Evolutionary conservation across 176 grass and related monocot species (phyloP), one percentile per base, ranked within the genome.

Genomic region (Musa troglodytarum): DNA sequence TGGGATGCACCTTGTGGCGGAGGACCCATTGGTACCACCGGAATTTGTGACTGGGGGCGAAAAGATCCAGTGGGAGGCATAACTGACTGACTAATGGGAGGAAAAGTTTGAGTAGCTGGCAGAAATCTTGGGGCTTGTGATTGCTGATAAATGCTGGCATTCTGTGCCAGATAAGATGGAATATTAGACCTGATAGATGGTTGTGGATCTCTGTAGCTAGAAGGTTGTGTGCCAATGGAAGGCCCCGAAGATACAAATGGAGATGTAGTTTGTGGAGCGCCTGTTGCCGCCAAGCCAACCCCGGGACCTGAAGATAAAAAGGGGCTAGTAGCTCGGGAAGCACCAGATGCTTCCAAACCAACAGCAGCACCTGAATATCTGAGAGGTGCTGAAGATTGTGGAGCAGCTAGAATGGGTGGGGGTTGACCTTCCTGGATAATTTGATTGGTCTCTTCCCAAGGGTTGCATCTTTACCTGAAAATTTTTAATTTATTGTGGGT

Each of bases 21-120:
- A 19, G 87, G 72, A 10, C 74, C 79, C 74, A 89, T 79, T 19
- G 76, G 73, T 24, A 83, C 72, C 52, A 71, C 65, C 9, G 82
- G 19, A 1, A 69, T 63, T 1, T 80, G 88, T 0, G 10, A 52
- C 54, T 52, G 69, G 52, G 78, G 78, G 9, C 5, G 68, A 80
- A 72, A 72, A 63, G 68, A 73, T 43, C 68, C 78, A 19, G 53
- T 11, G 53, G 53, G n/a, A 0, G 52, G 17, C 62, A n/a, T 22
- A 64, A 0, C 10, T 10, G 72, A 24, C 72, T 57, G 72, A 43
- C 66, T 24, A 11, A 61, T 54, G 62, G 16, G 17, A n/a, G 73
- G 79, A 2, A 73, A 67, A 8, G 79, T 19, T 52, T 85, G 80
- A 0, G 63, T 9, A 5, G 61, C 75, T 25, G 71, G 52, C 71